Percentiles rank a stretch among this genome's conserved stretches.
phyloP scores from a whole-genome alignment of 305 asterid genomes.

The Fraxinus dipetala region DNA sequence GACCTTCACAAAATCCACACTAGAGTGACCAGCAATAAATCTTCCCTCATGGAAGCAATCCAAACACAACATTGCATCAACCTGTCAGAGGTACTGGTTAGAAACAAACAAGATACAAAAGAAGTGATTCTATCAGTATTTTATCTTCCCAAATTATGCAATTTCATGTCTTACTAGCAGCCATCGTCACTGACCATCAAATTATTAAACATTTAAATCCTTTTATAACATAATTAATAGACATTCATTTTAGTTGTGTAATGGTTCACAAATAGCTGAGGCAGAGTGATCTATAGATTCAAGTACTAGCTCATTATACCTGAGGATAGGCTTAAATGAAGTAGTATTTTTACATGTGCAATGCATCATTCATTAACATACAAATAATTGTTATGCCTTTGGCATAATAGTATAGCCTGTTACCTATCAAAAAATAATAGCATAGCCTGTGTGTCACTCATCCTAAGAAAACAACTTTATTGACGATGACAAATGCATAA shows the following conservation, averaged over 20 bases:
- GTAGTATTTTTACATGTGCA: background rate
- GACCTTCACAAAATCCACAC: slow-evolving; percentile 78
- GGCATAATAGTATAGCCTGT: background rate
- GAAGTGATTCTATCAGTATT: background rate
- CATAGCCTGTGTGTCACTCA: background rate
- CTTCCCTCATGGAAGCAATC: slow-evolving; percentile 90
- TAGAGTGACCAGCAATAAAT: slow-evolving; percentile 90
- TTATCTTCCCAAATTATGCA: slow-evolving; percentile 5
- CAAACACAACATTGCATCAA: slow-evolving; percentile 68
- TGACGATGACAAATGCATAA: background rate
- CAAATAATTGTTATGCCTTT: background rate
- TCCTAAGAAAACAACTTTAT: background rate
- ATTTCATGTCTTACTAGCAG: background rate
- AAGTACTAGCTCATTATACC: background rate
- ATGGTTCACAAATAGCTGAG: background rate
- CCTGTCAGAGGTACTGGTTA: slow-evolving; percentile 49
- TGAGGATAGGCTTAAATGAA: background rate
- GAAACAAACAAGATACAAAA: slow-evolving; percentile 17
- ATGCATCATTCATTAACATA: background rate
- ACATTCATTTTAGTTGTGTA: background rate
- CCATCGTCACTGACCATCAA: background rate
- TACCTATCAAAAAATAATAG: background rate
- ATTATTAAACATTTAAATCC: background rate
- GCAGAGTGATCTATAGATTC: background rate
- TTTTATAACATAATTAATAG: background rate